phyloP scores from a whole-genome alignment of 2,329 filamentous ascomycete genomes.

The Cryphonectria nitschkei region DNA sequence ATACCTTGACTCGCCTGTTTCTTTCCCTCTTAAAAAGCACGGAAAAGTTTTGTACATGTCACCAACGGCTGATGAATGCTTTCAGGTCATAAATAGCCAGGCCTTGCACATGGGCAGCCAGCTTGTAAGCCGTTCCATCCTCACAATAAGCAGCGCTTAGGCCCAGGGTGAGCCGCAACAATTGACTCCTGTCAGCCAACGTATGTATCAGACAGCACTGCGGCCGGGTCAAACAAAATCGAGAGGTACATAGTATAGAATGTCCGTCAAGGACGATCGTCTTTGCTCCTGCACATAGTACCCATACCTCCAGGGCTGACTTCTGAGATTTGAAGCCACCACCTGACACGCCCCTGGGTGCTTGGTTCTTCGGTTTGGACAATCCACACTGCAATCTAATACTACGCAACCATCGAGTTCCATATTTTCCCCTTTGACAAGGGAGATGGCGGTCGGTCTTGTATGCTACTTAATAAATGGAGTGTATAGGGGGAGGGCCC shows the following conservation, averaged over 20 bases:
- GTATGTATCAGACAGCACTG: neutral
- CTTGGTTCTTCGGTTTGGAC: neutral
- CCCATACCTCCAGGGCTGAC: neutral
- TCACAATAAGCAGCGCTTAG: neutral
- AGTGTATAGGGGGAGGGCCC: neutral
- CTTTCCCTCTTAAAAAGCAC: neutral
- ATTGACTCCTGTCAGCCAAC: neutral
- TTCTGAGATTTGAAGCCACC: neutral
- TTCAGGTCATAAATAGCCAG: neutral
- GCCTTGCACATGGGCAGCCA: neutral
- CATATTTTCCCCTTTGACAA: constrained; percentile 10
- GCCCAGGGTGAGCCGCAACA: neutral
- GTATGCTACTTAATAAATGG: neutral
- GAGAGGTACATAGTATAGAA: neutral
- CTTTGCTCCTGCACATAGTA: neutral
- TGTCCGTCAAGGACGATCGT: neutral
- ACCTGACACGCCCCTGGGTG: neutral
- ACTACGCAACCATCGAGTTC: neutral
- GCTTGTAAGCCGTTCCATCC: neutral
- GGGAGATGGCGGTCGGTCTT: constrained; percentile 1
- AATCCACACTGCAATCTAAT: neutral
- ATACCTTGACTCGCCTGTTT: neutral
- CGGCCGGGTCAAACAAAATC: neutral
- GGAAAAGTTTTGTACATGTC: neutral
- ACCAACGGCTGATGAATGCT: neutral